A percentile compares a stretch with the other conserved stretches of the same genome.
Conservation (phyloP, 2,329 filamentous ascomycete genomes). For the Biscogniauxia sp. region DNA sequence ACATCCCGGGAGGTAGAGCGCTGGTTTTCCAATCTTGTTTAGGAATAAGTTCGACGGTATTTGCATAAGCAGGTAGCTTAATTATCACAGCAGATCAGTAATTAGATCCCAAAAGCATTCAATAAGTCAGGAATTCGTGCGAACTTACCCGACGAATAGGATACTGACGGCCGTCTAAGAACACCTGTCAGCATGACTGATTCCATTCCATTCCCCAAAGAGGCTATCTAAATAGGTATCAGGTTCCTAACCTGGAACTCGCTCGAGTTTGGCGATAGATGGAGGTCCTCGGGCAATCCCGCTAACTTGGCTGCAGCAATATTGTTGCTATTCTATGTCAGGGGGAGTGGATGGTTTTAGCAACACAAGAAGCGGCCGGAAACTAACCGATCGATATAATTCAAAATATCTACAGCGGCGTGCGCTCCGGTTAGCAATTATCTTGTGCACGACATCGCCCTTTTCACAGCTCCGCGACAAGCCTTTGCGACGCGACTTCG, state of each 20-base stretch:
- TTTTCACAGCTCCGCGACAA: neutral
- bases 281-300: slow-evolving; percentile 40
- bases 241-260: slow-evolving; percentile 34
- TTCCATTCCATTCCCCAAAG: neutral
- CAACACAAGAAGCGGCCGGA: neutral
- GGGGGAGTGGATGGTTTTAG: neutral
- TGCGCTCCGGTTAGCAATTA: neutral
- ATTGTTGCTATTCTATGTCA: slow-evolving; percentile 44
- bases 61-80: slow-evolving; percentile 48
- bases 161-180: slow-evolving; percentile 46
- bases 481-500: neutral
- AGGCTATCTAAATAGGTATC: neutral
- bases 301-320: slow-evolving; percentile 54
- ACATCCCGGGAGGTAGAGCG: slow-evolving; percentile 43
- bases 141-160: slow-evolving; percentile 47
- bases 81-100: slow-evolving; percentile 2
- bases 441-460: neutral
- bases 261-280: slow-evolving; percentile 28
- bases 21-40: slow-evolving; percentile 49
- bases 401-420: slow-evolving; percentile 19
- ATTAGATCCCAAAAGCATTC: neutral
- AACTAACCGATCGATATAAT: slow-evolving; percentile 30
- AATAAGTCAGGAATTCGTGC: neutral
- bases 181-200: slow-evolving; percentile 9
- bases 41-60: slow-evolving; percentile 50